Conservation (phyloP, 345 rosid species). For the Draba incana region DNA sequence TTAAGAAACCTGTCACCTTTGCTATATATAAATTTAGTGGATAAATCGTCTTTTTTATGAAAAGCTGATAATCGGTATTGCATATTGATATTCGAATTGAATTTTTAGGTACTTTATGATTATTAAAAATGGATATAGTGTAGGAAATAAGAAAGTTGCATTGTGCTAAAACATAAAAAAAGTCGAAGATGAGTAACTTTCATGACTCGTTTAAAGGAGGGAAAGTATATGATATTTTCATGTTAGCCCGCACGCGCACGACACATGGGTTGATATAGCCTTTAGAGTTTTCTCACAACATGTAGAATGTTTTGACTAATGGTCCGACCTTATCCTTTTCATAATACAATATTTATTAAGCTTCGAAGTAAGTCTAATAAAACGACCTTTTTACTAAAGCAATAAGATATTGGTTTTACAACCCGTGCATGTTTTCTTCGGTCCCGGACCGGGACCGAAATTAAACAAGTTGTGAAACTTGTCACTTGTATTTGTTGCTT, state of each 20-base stretch:
- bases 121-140: background rate
- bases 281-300: conserved; percentile 30
- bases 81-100: conserved; percentile 39
- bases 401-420: conserved; percentile 7
- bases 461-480: conserved; percentile 2
- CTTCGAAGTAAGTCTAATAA: conserved; percentile 10
- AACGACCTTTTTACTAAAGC: background rate
- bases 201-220: background rate
- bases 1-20: conserved; percentile 35
- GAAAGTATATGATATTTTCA: conserved; percentile 39
- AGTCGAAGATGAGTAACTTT: conserved; percentile 32
- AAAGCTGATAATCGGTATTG: conserved; percentile 39
- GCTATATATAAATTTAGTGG: conserved; percentile 17
- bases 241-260: conserved; percentile 42
- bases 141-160: conserved; percentile 14
- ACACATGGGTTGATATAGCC: conserved; percentile 33
- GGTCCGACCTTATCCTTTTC: conserved; percentile 38
- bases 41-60: conserved; percentile 21
- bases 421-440: background rate
- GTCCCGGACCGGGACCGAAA: conserved; percentile 23
- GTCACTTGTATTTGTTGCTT: background rate
- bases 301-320: conserved; percentile 42
- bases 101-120: conserved; percentile 21
- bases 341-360: conserved; percentile 2
- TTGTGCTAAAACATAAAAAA: background rate